Percentiles rank a stretch among this genome's conserved stretches.
Conservation (phyloP, 257 asterid genomes). For the Solanum medicagineum region DNA sequence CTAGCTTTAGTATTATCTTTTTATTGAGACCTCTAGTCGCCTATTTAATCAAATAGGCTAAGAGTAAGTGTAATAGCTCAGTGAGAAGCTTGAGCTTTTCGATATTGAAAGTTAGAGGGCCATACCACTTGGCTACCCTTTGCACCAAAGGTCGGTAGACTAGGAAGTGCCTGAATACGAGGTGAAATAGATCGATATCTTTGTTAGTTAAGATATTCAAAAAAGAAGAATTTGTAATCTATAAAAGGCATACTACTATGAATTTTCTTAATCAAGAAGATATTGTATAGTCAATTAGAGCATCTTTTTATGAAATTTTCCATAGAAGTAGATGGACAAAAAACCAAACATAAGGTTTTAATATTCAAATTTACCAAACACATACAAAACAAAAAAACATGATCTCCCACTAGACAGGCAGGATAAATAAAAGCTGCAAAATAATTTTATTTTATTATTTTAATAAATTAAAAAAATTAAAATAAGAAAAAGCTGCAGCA, state of each 20-base stretch:
- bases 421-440: slow-evolving; percentile 32
- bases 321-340: not conserved
- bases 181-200: not conserved
- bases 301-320: not conserved
- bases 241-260: not conserved
- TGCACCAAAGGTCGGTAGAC: not conserved
- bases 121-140: not conserved
- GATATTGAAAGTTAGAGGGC: not conserved
- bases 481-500: slow-evolving; percentile 40
- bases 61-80: not conserved
- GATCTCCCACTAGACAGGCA: slow-evolving; percentile 29
- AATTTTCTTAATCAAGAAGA: not conserved
- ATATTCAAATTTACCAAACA: slow-evolving; percentile 34
- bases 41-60: not conserved
- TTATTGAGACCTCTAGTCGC: not conserved
- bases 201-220: not conserved
- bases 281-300: not conserved
- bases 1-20: not conserved
- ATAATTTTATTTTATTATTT: not conserved
- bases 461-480: too few species aligned
- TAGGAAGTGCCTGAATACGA: not conserved
- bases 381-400: not conserved
- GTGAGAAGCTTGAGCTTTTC: not conserved
- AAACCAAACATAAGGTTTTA: slow-evolving; percentile 22
- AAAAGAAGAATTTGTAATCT: not conserved